phyloP scores from a whole-genome alignment of 2,329 filamentous ascomycete species.

The Polytolypa hystricis region DNA sequence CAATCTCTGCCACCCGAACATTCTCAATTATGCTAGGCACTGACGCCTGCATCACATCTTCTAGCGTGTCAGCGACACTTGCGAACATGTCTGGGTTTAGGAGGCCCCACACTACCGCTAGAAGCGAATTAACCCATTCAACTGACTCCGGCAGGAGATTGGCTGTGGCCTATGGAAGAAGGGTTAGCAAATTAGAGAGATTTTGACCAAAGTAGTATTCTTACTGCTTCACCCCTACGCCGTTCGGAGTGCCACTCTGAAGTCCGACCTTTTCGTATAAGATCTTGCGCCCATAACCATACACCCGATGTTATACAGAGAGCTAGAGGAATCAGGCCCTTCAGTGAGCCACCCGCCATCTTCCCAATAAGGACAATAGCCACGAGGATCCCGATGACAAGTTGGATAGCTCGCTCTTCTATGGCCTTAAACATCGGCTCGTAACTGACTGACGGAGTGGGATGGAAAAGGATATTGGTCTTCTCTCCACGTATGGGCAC shows the following conservation, averaged over 20 bases:
- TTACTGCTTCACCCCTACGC: slow-evolving; percentile 64
- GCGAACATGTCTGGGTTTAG: slow-evolving; percentile 93
- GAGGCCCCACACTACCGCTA: slow-evolving; percentile 77
- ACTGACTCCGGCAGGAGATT: slow-evolving; percentile 90
- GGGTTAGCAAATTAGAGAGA: not conserved
- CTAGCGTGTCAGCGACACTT: slow-evolving; percentile 81
- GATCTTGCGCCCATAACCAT: slow-evolving; percentile 81
- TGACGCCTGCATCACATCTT: slow-evolving; percentile 94
- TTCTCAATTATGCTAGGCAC: slow-evolving; percentile 87
- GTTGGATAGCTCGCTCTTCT: slow-evolving; percentile 60
- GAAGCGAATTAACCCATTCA: slow-evolving; percentile 87
- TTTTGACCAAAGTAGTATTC: slow-evolving; percentile 10
- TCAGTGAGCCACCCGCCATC: slow-evolving; percentile 65
- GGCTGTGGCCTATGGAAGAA: slow-evolving; percentile 50
- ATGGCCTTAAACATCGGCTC: slow-evolving; percentile 74
- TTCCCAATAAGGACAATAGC: slow-evolving; percentile 67
- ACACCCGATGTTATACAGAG: slow-evolving; percentile 64
- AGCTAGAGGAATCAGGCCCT: slow-evolving; percentile 64
- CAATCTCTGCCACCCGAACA: slow-evolving; percentile 87
- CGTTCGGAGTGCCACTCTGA: slow-evolving; percentile 84
- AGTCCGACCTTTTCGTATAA: slow-evolving; percentile 70
- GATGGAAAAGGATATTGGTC: slow-evolving; percentile 92
- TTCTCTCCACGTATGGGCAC: slow-evolving; percentile 94
- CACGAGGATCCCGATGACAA: slow-evolving; percentile 61
- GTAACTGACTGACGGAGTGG: slow-evolving; percentile 79